Evolutionary conservation across 257 asterid genomes (phyloP), one percentile per base, ranked within the genome.

Genomic region (Solanum sitiens): DNA sequence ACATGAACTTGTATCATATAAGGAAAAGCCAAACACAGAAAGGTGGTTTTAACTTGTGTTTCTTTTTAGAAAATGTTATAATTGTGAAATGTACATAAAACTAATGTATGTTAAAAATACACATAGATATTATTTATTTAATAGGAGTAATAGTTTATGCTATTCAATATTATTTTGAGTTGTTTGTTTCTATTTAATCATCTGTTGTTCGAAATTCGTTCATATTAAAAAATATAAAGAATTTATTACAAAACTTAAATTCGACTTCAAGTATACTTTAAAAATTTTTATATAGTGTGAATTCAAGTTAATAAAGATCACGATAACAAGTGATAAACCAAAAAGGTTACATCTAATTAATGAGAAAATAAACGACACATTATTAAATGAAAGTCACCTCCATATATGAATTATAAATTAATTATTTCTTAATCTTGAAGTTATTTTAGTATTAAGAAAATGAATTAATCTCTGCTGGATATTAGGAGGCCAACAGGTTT

Each of bases 41-140:
- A 90, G 91, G 92, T 91, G 68, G 89, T 86, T 39, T 83, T 87
- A 73, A 20, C 50, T 72, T 87, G 39, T 67, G 65, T 77, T 86
- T 35, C 14, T 83, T 83, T 10, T 33, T 23, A 12, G 10, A 30
- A 71, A 32, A 30, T 71, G 13, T 59, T 79, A 18, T 80, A 71
- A 32, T 63, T 18, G 25, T n/a, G 14, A 53, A 61, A 42, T 76
- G 37, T 39, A 33, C n/a, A n/a, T 12, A 23, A 53, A 53, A 16
- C 63, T 53, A 16, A 53, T 53, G 63, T 75, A 21, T 42, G 5
- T 67, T 8, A 65, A 33, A 77, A 27, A 2, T 79, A 44, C 3
- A 53, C 23, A 53, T 16, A 23, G 61, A 53, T 53, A 53, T 53
- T 53, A 16, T 53, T 53, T 53, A 53, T 53, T 53, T 53, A 53